phyloP scores from a whole-genome alignment of 2,329 filamentous ascomycete genomes.

The Arthrobotrys sinensis region DNA sequence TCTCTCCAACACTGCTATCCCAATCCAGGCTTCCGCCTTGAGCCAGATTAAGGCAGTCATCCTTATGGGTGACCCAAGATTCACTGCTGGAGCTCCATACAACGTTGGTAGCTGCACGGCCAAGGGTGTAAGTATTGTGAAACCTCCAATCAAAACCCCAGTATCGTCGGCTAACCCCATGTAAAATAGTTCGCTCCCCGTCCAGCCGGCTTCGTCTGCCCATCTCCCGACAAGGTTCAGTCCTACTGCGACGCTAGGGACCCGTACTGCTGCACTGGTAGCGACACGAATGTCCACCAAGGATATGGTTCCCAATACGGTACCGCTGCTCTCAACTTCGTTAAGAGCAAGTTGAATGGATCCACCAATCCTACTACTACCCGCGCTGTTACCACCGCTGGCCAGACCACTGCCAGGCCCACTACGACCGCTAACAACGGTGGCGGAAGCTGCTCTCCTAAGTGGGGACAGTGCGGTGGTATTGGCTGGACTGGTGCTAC shows the following conservation, averaged over 20 bases:
- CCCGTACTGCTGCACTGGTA: slow-evolving; percentile 76
- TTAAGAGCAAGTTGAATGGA: slow-evolving; percentile 71
- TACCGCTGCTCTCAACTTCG: slow-evolving; percentile 73
- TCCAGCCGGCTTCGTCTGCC: slow-evolving; percentile 72
- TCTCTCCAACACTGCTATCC: slow-evolving; percentile 69
- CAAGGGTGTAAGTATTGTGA: slow-evolving; percentile 71
- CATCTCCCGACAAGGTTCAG: slow-evolving; percentile 72
- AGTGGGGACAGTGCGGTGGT: slow-evolving; percentile 68
- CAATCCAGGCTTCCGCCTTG: slow-evolving; percentile 70
- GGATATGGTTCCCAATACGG: slow-evolving; percentile 75
- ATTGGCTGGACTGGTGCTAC: slow-evolving; percentile 66
- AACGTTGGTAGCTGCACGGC: slow-evolving; percentile 75
- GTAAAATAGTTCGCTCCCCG: slow-evolving; percentile 71
- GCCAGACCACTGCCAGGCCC: slow-evolving; percentile 31
- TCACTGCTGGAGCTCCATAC: slow-evolving; percentile 73
- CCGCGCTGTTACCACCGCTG: slow-evolving; percentile 22
- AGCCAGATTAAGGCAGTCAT: slow-evolving; percentile 76
- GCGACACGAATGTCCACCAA: slow-evolving; percentile 72
- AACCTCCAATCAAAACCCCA: slow-evolving; percentile 71
- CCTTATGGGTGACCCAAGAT: slow-evolving; percentile 77
- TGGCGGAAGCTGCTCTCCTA: slow-evolving; percentile 35
- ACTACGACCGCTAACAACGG: slow-evolving; percentile 29
- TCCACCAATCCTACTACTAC: slow-evolving; percentile 30
- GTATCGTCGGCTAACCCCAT: slow-evolving; percentile 65
- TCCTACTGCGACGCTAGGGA: slow-evolving; percentile 75